Percentiles rank a stretch among this genome's conserved stretches.
These are phyloP conservation scores for Orbilia brochopaga DNA, from an alignment of 2,329 filamentous ascomycete genomes.

Conservation along the genomic window DNA sequence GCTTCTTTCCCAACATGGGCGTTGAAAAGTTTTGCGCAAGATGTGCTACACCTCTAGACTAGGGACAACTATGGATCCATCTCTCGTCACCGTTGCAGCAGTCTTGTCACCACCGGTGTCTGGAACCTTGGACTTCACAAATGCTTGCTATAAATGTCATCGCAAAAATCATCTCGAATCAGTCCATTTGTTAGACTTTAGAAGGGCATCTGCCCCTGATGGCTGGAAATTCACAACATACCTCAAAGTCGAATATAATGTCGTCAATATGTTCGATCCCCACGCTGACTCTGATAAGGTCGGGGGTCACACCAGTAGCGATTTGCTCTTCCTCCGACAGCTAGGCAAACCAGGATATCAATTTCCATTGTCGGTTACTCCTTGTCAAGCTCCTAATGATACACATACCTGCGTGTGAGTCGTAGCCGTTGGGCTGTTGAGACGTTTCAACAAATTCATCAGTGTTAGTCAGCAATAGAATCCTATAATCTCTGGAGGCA, in stretches of 20 bases:
- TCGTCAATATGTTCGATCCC: constrained; percentile 97
- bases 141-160: constrained; percentile 47
- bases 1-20: too few species aligned
- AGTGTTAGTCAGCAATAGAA: not conserved
- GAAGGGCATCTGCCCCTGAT: too few species aligned
- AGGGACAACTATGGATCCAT: constrained; percentile 47
- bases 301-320: constrained; percentile 81
- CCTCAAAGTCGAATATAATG: constrained; percentile 83
- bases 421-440: constrained; percentile 90
- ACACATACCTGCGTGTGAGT: constrained; percentile 77
- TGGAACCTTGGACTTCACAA: constrained; percentile 42
- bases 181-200: too few species aligned
- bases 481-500: not conserved
- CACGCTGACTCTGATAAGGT: constrained; percentile 92
- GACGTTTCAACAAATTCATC: not conserved
- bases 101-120: constrained; percentile 23
- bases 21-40: not conserved
- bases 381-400: not conserved
- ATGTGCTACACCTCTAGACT: constrained; percentile 50
- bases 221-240: constrained; percentile 15
- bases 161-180: not conserved
- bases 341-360: not conserved
- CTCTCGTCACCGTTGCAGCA: constrained; percentile 26
- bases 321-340: constrained; percentile 79
- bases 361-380: not conserved